phyloP scores from a whole-genome alignment of 768 basidiomycete genomes.

The Termitomyces sp. region DNA sequence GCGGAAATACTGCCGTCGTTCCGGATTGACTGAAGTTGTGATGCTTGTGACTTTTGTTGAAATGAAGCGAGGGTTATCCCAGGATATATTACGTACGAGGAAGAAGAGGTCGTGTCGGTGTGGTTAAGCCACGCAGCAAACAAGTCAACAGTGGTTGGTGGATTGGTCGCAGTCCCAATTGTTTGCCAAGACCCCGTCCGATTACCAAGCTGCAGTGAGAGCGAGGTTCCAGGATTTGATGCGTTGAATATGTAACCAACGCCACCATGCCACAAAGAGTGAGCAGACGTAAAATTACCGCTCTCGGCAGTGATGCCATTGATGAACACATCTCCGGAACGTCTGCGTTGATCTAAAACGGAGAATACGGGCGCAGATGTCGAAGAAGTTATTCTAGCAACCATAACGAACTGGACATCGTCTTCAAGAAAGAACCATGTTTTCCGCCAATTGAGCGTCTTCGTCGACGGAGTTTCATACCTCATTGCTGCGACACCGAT shows the following conservation, averaged over 20 bases:
- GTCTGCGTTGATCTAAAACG: conserved; percentile 62
- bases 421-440: conserved; percentile 71
- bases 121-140: conserved; percentile 62
- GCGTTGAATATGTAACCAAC: conserved; percentile 54
- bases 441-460: conserved; percentile 56
- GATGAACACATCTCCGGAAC: conserved; percentile 39
- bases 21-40: conserved; percentile 29
- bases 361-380: conserved; percentile 46
- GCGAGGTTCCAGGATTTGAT: conserved; percentile 24
- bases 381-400: conserved; percentile 43
- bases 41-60: conserved; percentile 24
- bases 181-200: conserved; percentile 56
- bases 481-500: conserved; percentile 59
- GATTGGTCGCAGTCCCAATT: conserved; percentile 58
- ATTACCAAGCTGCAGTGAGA: conserved; percentile 36
- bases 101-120: conserved; percentile 23
- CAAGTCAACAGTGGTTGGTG: conserved; percentile 50
- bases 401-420: conserved; percentile 59
- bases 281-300: conserved; percentile 13
- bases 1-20: conserved; percentile 49
- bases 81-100: conserved; percentile 56
- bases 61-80: conserved; percentile 38
- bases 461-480: conserved; percentile 59
- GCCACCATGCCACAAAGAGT: conserved; percentile 57
- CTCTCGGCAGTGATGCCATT: conserved; percentile 23